Percentiles rank a stretch among this genome's conserved stretches.
Evolutionary conservation across 257 asterid species (phyloP).

Genomic region (Euphrasia confusa): DNA sequence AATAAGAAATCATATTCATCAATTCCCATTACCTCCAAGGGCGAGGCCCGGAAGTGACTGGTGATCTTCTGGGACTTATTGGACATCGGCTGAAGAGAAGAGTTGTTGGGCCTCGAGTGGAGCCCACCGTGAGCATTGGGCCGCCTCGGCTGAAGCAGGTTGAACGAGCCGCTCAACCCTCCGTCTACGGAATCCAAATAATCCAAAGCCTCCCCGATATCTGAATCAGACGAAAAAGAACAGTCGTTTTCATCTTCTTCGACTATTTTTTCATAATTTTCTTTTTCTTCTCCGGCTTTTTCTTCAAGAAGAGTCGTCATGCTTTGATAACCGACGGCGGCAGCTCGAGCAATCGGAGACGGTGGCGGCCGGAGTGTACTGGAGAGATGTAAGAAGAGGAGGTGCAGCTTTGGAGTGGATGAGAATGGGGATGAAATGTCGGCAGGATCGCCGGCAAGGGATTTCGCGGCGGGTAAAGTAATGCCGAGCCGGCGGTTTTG

Average conservation of each 20-base stretch:
- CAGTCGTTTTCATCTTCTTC: slow-evolving; percentile 58
- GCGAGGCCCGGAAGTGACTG: slow-evolving; percentile 66
- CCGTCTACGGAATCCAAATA: slow-evolving; percentile 57
- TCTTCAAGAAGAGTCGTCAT: slow-evolving; percentile 1
- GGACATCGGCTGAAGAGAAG: slow-evolving; percentile 79
- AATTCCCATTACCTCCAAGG: slow-evolving; percentile 59
- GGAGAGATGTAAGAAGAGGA: too few species aligned
- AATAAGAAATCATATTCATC: slow-evolving; percentile 1
- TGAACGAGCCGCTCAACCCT: slow-evolving; percentile 50
- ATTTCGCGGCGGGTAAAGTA: too few species aligned
- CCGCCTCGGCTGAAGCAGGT: slow-evolving; percentile 52
- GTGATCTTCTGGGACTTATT: slow-evolving; percentile 66
- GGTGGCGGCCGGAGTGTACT: too few species aligned
- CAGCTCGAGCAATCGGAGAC: neutral
- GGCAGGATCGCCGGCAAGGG: too few species aligned
- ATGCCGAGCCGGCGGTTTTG: neutral
- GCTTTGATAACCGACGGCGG: neutral
- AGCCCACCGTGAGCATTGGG: slow-evolving; percentile 91
- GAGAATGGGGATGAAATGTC: too few species aligned
- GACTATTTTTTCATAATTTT: slow-evolving; percentile 24
- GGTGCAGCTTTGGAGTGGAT: too few species aligned
- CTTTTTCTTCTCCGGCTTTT: slow-evolving; percentile 25
- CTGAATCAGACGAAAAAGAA: slow-evolving; percentile 64
- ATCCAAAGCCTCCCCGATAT: slow-evolving; percentile 80
- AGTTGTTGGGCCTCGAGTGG: slow-evolving; percentile 64